Conservation (phyloP, 2,329 filamentous ascomycete genomes). For the Thielaviopsis cerberus region DNA sequence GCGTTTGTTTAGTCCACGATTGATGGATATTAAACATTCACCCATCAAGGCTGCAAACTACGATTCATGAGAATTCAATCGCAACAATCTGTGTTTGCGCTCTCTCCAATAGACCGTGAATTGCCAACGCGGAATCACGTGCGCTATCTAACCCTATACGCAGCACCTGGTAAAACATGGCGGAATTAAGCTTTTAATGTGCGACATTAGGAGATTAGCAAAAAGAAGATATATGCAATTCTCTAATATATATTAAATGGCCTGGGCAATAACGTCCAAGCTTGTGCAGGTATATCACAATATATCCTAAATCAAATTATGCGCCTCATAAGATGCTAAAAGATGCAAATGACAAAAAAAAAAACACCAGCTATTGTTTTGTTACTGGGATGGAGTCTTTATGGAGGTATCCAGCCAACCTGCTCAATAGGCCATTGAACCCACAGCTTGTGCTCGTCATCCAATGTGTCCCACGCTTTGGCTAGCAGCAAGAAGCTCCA, state of each 20-base stretch:
- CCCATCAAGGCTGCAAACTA: no score
- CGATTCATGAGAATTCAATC: no score
- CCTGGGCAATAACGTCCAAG: no score
- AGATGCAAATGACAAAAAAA: not conserved
- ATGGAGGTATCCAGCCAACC: slow-evolving; percentile 11
- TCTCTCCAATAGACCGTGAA: not conserved
- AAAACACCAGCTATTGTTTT: not conserved
- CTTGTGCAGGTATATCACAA: not conserved
- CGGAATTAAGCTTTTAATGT: not conserved
- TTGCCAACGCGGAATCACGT: not conserved
- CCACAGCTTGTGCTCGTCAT: slow-evolving; percentile 22
- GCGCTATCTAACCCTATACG: not conserved
- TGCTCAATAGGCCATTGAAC: slow-evolving; percentile 16
- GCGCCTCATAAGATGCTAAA: not conserved
- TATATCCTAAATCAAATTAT: not conserved
- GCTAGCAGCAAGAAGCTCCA: slow-evolving; percentile 19
- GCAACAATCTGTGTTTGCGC: no score
- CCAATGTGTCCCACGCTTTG: slow-evolving; percentile 18
- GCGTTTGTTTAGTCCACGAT: no score
- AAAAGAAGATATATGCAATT: not conserved
- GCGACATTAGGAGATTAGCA: no score
- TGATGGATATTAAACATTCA: no score
- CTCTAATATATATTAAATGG: no score
- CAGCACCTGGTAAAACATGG: not conserved
- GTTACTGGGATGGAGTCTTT: not conserved